Evolutionary conservation across 345 rosid genomes (phyloP).

Genomic region (Turnera subulata): DNA sequence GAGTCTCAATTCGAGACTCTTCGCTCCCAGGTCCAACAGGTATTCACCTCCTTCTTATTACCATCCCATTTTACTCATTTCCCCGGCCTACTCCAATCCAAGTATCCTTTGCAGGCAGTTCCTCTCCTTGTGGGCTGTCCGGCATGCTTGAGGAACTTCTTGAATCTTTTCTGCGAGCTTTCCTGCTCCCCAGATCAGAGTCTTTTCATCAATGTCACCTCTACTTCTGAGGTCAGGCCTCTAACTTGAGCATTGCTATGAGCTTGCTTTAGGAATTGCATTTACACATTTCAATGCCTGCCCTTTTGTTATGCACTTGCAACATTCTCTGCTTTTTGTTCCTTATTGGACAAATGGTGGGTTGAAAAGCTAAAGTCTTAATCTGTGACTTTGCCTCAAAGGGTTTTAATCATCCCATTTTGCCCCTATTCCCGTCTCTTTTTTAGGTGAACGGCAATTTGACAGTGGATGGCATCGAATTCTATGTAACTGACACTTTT

Average conservation of each 20-base stretch:
- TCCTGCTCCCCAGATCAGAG: slow-evolving; percentile 27
- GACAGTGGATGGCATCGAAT: slow-evolving; percentile 28
- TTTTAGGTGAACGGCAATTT: slow-evolving; percentile 18
- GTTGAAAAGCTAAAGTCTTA: too few relatives aligned
- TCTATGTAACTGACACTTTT: slow-evolving; percentile 18
- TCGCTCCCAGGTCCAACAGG: slow-evolving; percentile 26
- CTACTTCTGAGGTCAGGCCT: slow-evolving; percentile 19
- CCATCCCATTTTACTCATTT: not conserved
- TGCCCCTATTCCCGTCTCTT: not conserved
- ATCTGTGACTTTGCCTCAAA: too few relatives aligned
- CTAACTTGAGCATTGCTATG: too few relatives aligned
- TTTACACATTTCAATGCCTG: not conserved
- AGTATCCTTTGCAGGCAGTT: slow-evolving; percentile 23
- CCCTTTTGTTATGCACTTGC: not conserved
- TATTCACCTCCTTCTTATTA: not conserved
- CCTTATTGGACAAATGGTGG: too few relatives aligned
- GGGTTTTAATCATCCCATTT: not conserved
- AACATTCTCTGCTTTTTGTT: not conserved
- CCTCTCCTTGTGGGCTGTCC: slow-evolving; percentile 31
- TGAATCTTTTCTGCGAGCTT: slow-evolving; percentile 25
- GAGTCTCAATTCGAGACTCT: slow-evolving; percentile 27
- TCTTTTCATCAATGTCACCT: slow-evolving; percentile 28
- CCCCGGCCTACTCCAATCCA: too few relatives aligned
- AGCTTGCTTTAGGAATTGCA: too few relatives aligned
- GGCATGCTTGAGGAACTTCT: slow-evolving; percentile 30